A percentile compares a stretch with the other conserved stretches of the same genome.
Evolutionary conservation across 2,329 filamentous ascomycete genomes (phyloP).

Genomic region (Calonectria honghensis): DNA sequence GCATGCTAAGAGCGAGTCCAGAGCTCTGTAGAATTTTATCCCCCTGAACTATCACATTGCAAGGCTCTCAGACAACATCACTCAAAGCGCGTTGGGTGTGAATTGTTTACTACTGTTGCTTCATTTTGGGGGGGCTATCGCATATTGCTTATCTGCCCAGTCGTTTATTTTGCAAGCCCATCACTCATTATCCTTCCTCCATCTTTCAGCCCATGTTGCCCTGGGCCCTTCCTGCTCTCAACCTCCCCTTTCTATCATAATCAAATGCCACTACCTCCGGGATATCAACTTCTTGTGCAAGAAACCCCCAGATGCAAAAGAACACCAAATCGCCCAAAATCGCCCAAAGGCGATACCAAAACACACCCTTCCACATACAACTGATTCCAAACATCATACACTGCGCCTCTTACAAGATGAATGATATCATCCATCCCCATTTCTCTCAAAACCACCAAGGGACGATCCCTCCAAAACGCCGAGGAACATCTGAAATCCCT

Average conservation of each 20-base stretch:
- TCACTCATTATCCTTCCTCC: neutral
- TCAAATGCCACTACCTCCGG: slow-evolving; percentile 25
- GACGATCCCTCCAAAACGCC: neutral
- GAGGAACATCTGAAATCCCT: neutral
- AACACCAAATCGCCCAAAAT: slow-evolving; percentile 28
- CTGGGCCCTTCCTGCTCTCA: neutral
- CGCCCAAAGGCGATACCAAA: slow-evolving; percentile 11
- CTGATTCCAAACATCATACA: slow-evolving; percentile 1
- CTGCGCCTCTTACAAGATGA: slow-evolving; percentile 26
- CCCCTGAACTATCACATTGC: neutral
- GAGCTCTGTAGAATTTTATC: neutral
- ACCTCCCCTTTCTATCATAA: slow-evolving; percentile 20
- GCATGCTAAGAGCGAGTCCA: too few relatives aligned
- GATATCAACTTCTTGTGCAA: slow-evolving; percentile 33
- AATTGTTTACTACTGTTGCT: neutral
- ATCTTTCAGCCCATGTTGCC: slow-evolving; percentile 9
- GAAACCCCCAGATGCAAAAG: slow-evolving; percentile 30
- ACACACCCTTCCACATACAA: neutral
- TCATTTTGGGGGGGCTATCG: slow-evolving; percentile 9
- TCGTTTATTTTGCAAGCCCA: slow-evolving; percentile 18
- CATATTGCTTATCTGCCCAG: neutral
- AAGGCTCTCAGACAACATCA: neutral
- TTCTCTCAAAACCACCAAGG: neutral
- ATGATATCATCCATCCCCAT: neutral
- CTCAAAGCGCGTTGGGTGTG: neutral